Evolutionary conservation across 2,329 filamentous ascomycete genomes (phyloP), one percentile per base, ranked within the genome.

Genomic region (Fusarium acutatum): DNA sequence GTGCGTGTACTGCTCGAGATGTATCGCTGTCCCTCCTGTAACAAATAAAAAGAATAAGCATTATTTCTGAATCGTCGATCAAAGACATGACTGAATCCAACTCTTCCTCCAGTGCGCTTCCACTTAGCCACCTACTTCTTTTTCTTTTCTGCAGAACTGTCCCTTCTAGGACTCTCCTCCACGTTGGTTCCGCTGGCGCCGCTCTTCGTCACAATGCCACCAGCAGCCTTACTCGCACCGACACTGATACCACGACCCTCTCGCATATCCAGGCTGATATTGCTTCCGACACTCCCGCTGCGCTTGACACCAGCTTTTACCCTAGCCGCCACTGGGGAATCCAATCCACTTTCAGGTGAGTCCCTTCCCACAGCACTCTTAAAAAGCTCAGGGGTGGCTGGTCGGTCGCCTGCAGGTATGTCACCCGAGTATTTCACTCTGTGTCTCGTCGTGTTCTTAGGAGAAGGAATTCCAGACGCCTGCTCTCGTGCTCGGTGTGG

Each of bases 161-260:
- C 54, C 38, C 57, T 69, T n/a, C 53, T 64, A n/a, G 60, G 46
- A 22, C 52, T 46, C 37, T 64, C 68, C 15, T 77, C 74, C n/a
- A 62, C 72, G 15, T 66, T 59, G 7, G 54, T 76, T 44, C 67
- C 43, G 62, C 76, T 41, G 49, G 72, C 63, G 64, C 77, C 71
- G 68, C 77, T 49, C 63, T 60, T 76, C 34, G 82, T 84, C 46
- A 84, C 80, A 2, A 84, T 77, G 9, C 82, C 79, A 5, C 78
- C 79, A 15, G 77, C 78, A 4, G 80, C 80, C 64, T 79, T 83
- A 32, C 83, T 80, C 11, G 80, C 77, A 13, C 82, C 83, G 38
- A 86, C 79, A 37, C 77, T 82, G 63, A 86, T 86, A 6, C 83
- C 84, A 40, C 81, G 80, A 8, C 81, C 80, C 13, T 79, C 78